These are phyloP conservation scores for Entoloma clypeatum DNA, from an alignment of 1,284 basidiomycete genomes.

Conservation along the genomic window DNA sequence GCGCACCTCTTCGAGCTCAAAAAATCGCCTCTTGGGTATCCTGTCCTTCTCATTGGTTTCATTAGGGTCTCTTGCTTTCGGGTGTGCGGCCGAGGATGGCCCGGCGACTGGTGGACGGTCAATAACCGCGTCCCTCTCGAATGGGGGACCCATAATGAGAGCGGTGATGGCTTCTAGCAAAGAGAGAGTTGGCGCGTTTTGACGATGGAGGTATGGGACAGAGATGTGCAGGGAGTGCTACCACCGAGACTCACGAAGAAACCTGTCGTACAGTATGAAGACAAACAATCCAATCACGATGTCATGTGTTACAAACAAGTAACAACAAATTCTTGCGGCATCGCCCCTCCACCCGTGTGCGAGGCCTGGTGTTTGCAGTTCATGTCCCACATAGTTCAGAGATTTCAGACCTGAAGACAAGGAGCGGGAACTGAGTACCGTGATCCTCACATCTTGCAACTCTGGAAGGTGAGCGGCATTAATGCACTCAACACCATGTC, in stretches of 20 bases:
- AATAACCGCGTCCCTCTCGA: constrained; percentile 44
- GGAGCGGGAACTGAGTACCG: too few species aligned
- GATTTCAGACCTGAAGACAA: too few species aligned
- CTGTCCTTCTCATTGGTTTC: constrained; percentile 58
- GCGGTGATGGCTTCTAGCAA: constrained; percentile 24
- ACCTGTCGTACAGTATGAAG: constrained; percentile 27
- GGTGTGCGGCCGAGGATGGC: constrained; percentile 26
- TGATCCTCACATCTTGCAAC: too few species aligned
- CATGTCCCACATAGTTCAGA: too few species aligned
- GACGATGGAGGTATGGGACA: constrained; percentile 26
- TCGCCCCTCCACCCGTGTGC: too few species aligned
- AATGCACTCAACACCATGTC: too few species aligned
- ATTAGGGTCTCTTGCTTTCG: constrained; percentile 35
- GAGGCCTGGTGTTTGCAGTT: too few species aligned
- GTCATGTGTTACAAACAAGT: constrained; percentile 36
- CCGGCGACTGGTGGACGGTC: constrained; percentile 41
- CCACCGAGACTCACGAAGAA: constrained; percentile 29
- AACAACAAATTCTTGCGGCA: too few species aligned
- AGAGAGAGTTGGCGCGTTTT: constrained; percentile 10
- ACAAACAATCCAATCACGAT: constrained; percentile 37
- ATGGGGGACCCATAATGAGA: constrained; percentile 19
- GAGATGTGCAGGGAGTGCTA: constrained; percentile 18
- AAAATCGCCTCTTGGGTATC: constrained; percentile 57
- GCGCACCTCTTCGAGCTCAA: constrained; percentile 65
- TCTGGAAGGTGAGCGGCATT: too few species aligned